Evolutionary conservation across 2,329 filamentous ascomycete species (phyloP).

Genomic region (Periconia sp.): DNA sequence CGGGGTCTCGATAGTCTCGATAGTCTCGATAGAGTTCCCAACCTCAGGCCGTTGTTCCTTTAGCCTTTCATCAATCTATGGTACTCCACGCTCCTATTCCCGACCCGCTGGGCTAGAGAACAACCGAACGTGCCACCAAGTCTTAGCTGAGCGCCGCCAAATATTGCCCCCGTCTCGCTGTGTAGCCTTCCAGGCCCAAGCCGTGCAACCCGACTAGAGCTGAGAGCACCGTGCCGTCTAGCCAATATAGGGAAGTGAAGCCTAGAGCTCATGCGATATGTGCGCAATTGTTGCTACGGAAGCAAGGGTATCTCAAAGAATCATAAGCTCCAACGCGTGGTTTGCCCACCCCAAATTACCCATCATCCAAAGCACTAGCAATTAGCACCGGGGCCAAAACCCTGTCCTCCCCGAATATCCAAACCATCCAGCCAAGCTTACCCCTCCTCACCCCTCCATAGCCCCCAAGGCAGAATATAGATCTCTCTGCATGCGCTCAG

Average conservation of each 20-base stretch:
- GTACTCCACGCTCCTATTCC: slow-evolving; percentile 9
- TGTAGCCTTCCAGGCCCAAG: slow-evolving; percentile 29
- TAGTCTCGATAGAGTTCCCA: slow-evolving; percentile 1
- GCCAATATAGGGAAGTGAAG: slow-evolving; percentile 8
- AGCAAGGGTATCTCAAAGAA: slow-evolving; percentile 38
- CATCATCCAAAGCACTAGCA: slow-evolving; percentile 4
- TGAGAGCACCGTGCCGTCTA: slow-evolving; percentile 14
- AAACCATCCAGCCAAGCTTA: slow-evolving; percentile 8
- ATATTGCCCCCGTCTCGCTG: slow-evolving; percentile 11
- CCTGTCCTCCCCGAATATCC: slow-evolving; percentile 5
- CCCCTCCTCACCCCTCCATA: slow-evolving; percentile 3
- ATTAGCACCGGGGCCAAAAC: slow-evolving; percentile 2
- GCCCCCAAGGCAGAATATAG: slow-evolving; percentile 9
- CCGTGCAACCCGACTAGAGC: slow-evolving; percentile 25
- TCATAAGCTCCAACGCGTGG: slow-evolving; percentile 13
- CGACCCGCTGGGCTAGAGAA: neutral
- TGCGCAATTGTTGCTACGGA: slow-evolving; percentile 1
- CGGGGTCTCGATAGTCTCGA: too few relatives aligned
- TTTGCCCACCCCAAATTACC: slow-evolving; percentile 6
- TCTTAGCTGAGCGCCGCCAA: slow-evolving; percentile 5
- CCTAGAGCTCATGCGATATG: neutral
- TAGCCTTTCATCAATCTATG: slow-evolving; percentile 10
- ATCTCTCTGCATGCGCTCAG: too few relatives aligned
- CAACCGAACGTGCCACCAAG: slow-evolving; percentile 18
- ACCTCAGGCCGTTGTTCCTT: slow-evolving; percentile 1